Base-by-base conservation (phyloP, 495 filamentous ascomycete species). In the Aspergillus indologenus region DNA sequence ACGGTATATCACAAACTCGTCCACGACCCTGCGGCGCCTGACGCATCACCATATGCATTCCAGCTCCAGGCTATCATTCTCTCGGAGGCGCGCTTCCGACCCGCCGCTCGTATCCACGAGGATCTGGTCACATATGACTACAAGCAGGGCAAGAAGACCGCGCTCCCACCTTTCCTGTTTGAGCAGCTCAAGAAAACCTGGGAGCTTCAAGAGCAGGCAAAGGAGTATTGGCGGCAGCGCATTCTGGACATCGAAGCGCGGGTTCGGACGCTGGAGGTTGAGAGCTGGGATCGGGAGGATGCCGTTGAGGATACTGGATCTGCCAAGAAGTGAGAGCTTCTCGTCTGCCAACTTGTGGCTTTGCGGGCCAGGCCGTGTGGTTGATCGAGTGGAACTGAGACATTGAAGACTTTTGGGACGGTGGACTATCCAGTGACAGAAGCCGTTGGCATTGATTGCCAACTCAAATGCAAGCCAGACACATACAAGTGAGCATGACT, bases 61-160 rank as follows among this genome's bases (percentile, higher is more conserved):
- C 75, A 74, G 19, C 71, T 85, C 0, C 73, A 85, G 58, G 83
- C 81, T 3, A 71, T 85, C 57, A 83, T 97, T 23, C 70, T 96
- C 15, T 95, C 90, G 5, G 92, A 98, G 73, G 77, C 82, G 40
- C 85, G 90, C 62, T 85, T 86, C 65, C 82, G 94, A 17, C 80
- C 85, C n/a, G 89, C 90, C 2, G 91, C 92, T 21, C 73, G 86
- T 42, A 89, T 90, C 57, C 74, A 85, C 18, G 94, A 97, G 74
- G 90, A 95, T 62, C 84, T 91, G 50, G 88, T 93, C 3, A 75
- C 91, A 0, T 97, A 96, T 72, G 89, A 97, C 72, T 97, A 97
- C 70, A 75, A 71, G 47, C 69, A 69, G 17, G 82, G 76, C 19
- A 72, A 61, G 26, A 83, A 79, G 67, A 73, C 77, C 0, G 63